These are phyloP conservation scores for Colletotrichum trifolii DNA, from an alignment of 2,329 filamentous ascomycete genomes.

Conservation along the genomic window DNA sequence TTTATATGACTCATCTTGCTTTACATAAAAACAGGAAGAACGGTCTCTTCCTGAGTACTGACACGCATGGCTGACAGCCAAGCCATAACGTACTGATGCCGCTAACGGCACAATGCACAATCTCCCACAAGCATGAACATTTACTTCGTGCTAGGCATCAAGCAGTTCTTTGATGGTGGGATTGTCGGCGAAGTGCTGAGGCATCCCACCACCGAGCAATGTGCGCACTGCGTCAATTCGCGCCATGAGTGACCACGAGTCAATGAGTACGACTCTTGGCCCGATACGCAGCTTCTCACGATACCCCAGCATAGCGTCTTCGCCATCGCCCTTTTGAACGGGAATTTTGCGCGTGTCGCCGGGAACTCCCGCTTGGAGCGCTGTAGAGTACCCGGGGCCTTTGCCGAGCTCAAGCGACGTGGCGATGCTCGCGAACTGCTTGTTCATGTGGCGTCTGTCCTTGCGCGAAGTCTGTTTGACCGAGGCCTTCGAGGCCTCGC, in stretches of 20 bases:
- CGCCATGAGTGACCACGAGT: conserved; percentile 63
- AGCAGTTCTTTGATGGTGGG: conserved; percentile 51
- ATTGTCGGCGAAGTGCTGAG: conserved; percentile 53
- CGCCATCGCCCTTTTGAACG: conserved; percentile 45
- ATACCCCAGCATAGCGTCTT: conserved; percentile 61
- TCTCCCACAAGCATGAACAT: neutral
- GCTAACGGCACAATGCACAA: no score
- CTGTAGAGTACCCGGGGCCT: conserved; percentile 63
- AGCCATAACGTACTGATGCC: no score
- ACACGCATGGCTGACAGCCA: no score
- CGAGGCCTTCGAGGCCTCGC: conserved; percentile 57
- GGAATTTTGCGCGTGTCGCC: conserved; percentile 23
- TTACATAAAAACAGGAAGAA: no score
- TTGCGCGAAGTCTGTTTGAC: conserved; percentile 63
- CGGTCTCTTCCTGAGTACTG: no score
- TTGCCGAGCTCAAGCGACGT: conserved; percentile 66
- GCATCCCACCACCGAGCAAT: conserved; percentile 59
- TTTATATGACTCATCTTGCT: no score
- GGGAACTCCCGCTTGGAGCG: no score
- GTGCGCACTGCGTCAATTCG: conserved; percentile 60
- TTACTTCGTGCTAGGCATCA: conserved; percentile 45
- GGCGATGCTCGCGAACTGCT: conserved; percentile 61
- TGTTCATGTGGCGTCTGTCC: conserved; percentile 59
- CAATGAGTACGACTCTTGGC: conserved; percentile 56
- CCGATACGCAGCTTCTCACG: conserved; percentile 62